A percentile compares a stretch with the other conserved stretches of the same genome.
Conservation (phyloP, 2,329 filamentous ascomycete species). For the Trichoderma endophyticum region DNA sequence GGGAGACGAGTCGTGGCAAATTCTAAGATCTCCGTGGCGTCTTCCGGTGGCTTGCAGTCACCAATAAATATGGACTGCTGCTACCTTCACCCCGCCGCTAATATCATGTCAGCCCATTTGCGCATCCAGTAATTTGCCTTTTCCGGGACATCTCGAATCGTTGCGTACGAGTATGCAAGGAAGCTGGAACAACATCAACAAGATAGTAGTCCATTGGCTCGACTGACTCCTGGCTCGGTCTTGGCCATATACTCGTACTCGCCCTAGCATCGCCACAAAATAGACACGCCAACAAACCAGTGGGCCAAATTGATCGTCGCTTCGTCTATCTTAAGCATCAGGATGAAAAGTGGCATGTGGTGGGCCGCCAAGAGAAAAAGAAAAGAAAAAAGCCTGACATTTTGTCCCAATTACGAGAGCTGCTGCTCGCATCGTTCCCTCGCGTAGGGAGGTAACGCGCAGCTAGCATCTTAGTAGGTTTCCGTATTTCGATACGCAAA, state of each 20-base stretch:
- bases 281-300: background rate
- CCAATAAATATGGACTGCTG: background rate
- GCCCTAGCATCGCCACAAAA: background rate
- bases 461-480: background rate
- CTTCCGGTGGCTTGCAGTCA: background rate
- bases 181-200: background rate
- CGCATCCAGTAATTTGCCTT: background rate
- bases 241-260: background rate
- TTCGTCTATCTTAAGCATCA: constrained; percentile 9
- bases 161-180: background rate
- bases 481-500: background rate
- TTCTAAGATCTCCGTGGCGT: background rate
- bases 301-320: constrained; percentile 3
- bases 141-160: background rate
- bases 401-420: background rate
- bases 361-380: background rate
- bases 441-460: background rate
- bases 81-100: background rate
- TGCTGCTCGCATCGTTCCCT: background rate
- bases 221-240: background rate
- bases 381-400: background rate
- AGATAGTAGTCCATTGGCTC: background rate
- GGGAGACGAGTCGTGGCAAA: background rate
- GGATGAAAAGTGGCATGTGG: background rate
- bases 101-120: constrained; percentile 4